These are phyloP conservation scores for Marasmius oreades DNA, from an alignment of 1,284 basidiomycete genomes.

Conservation along the genomic window DNA sequence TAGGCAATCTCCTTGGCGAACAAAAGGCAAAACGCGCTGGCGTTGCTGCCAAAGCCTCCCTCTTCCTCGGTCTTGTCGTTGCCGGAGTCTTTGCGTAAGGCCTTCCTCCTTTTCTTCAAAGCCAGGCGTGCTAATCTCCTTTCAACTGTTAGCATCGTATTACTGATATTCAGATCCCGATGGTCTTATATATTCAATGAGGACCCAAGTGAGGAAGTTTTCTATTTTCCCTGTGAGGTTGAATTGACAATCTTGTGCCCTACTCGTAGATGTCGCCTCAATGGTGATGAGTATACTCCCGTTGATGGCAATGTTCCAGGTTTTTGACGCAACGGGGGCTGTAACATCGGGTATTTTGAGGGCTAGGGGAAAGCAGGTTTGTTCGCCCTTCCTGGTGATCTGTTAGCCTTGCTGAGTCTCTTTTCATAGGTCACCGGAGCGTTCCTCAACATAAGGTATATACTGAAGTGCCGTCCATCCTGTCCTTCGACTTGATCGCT, in stretches of 20 bases:
- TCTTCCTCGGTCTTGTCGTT: constrained; percentile 59
- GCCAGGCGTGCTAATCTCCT: neutral
- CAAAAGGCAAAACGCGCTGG: constrained; percentile 64
- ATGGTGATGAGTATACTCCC: constrained; percentile 75
- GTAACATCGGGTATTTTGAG: constrained; percentile 64
- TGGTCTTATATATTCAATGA: constrained; percentile 87
- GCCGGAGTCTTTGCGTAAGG: constrained; percentile 62
- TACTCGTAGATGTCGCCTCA: constrained; percentile 48
- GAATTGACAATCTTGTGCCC: neutral
- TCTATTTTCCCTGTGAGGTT: neutral
- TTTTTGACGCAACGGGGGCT: constrained; percentile 57
- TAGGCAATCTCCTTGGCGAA: constrained; percentile 83
- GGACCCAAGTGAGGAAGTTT: constrained; percentile 53
- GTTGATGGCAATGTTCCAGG: constrained; percentile 66
- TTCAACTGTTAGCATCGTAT: constrained; percentile 47
- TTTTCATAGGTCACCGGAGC: constrained; percentile 43
- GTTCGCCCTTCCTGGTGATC: neutral
- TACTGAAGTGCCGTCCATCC: neutral
- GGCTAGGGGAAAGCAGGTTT: constrained; percentile 56
- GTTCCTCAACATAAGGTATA: constrained; percentile 38
- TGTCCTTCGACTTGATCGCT: neutral
- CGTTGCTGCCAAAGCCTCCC: constrained; percentile 57
- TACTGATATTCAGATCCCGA: constrained; percentile 65
- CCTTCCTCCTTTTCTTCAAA: constrained; percentile 7
- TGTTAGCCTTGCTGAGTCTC: neutral